phyloP scores from a whole-genome alignment of 169 alveolate genomes.

The Ichthyophthirius multifiliis region DNA sequence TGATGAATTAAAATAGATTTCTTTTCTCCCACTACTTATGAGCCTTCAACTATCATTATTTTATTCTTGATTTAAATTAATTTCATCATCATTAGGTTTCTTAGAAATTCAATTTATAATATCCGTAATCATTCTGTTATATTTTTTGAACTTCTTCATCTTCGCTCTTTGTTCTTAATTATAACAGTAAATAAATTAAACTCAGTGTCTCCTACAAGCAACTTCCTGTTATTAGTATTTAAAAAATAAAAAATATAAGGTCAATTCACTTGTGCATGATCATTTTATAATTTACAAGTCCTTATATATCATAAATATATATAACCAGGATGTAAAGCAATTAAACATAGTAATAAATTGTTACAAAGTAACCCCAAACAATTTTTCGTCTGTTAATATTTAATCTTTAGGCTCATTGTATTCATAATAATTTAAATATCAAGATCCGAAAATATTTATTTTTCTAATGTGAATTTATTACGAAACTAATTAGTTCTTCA shows the following conservation, averaged over 20 bases:
- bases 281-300: conserved; percentile 61
- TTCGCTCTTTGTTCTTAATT: conserved; percentile 79
- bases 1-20: conserved; percentile 33
- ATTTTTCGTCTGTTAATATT: conserved; percentile 67
- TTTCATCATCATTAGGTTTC: neutral
- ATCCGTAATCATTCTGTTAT: conserved; percentile 61
- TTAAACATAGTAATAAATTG: conserved; percentile 58
- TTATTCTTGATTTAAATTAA: neutral
- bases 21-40: conserved; percentile 33
- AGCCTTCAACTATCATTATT: conserved; percentile 34
- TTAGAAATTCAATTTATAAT: conserved; percentile 57
- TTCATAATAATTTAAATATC: conserved; percentile 70
- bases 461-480: conserved; percentile 41
- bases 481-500: conserved; percentile 67
- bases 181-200: conserved; percentile 69
- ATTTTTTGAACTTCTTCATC: conserved; percentile 73
- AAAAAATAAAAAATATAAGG: conserved; percentile 63
- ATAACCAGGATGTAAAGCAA: conserved; percentile 81
- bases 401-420: conserved; percentile 85
- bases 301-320: conserved; percentile 81
- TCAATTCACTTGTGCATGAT: conserved; percentile 64
- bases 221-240: conserved; percentile 71
- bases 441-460: conserved; percentile 77
- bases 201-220: conserved; percentile 77
- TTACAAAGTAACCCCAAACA: conserved; percentile 67